Evolutionary conservation across 2,329 filamentous ascomycete species (phyloP).

Genomic region (Venturia pyrina): DNA sequence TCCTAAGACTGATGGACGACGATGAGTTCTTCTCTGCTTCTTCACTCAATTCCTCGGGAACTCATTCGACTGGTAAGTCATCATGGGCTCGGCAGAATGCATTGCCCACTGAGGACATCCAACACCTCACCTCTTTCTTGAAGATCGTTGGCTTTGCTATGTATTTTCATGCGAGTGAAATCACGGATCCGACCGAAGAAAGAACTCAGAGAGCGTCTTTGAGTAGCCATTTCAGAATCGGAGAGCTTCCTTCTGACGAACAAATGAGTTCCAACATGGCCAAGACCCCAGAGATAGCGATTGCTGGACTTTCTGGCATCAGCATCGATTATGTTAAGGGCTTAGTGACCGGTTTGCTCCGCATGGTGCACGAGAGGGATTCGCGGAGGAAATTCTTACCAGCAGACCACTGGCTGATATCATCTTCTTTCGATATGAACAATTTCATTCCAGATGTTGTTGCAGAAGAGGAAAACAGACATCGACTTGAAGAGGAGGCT

Average conservation of each 20-base stretch:
- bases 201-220: constrained; percentile 12
- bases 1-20: constrained; percentile 87
- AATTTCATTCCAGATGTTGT: constrained; percentile 81
- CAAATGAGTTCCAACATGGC: constrained; percentile 15
- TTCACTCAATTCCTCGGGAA: not conserved
- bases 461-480: constrained; percentile 69
- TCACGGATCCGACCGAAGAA: constrained; percentile 27
- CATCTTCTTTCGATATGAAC: constrained; percentile 73
- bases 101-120: constrained; percentile 61
- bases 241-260: not conserved
- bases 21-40: constrained; percentile 74
- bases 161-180: constrained; percentile 70
- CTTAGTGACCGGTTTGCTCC: constrained; percentile 69
- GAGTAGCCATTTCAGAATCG: constrained; percentile 19
- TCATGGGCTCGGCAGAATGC: constrained; percentile 52
- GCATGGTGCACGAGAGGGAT: constrained; percentile 87
- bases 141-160: constrained; percentile 86
- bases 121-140: constrained; percentile 67
- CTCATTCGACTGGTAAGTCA: constrained; percentile 27
- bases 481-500: constrained; percentile 55
- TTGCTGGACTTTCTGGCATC: constrained; percentile 58
- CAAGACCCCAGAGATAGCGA: constrained; percentile 30
- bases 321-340: constrained; percentile 69
- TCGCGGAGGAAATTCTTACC: constrained; percentile 79
- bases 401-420: constrained; percentile 89